Conservation (phyloP, 345 rosid species). For the Salix suchowensis region DNA sequence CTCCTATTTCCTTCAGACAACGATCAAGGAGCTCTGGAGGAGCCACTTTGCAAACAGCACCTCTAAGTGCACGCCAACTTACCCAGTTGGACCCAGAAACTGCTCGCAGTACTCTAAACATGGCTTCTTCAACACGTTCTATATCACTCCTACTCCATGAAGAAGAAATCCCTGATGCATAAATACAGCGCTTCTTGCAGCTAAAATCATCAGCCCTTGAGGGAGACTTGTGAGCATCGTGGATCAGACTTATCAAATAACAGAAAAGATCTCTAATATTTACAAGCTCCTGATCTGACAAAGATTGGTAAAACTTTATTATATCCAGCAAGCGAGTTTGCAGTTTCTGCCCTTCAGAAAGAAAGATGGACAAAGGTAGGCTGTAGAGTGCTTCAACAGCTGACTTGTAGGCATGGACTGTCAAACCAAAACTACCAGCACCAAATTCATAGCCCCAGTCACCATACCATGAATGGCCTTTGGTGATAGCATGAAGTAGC, state of each 20-base stretch:
- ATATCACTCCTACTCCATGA: conserved; percentile 46
- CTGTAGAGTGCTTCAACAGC: conserved; percentile 47
- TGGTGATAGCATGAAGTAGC: conserved; percentile 52
- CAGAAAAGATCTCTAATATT: conserved; percentile 48
- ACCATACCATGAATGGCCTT: conserved; percentile 65
- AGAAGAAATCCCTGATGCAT: conserved; percentile 11
- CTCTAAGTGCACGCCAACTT: conserved; percentile 52
- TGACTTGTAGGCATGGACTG: conserved; percentile 41
- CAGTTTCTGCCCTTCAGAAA: conserved; percentile 32
- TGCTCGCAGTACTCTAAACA: conserved; percentile 56
- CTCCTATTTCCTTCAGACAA: conserved; percentile 50
- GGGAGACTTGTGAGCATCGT: conserved; percentile 35
- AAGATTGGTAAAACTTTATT: conserved; percentile 46
- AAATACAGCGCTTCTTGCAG: conserved; percentile 18
- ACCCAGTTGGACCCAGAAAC: conserved; percentile 64
- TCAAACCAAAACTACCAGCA: conserved; percentile 59
- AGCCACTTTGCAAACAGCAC: conserved; percentile 53
- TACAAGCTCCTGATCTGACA: conserved; percentile 48
- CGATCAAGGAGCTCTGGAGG: conserved; percentile 49
- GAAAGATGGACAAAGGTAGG: conserved; percentile 37
- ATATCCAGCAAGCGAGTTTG: conserved; percentile 32
- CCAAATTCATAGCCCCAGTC: conserved; percentile 73
- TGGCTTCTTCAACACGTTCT: conserved; percentile 48
- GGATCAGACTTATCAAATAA: conserved; percentile 43
- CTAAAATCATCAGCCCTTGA: conserved; percentile 23